Conservation (phyloP, 2,329 filamentous ascomycete genomes). For the Aspergillus bombycis region DNA sequence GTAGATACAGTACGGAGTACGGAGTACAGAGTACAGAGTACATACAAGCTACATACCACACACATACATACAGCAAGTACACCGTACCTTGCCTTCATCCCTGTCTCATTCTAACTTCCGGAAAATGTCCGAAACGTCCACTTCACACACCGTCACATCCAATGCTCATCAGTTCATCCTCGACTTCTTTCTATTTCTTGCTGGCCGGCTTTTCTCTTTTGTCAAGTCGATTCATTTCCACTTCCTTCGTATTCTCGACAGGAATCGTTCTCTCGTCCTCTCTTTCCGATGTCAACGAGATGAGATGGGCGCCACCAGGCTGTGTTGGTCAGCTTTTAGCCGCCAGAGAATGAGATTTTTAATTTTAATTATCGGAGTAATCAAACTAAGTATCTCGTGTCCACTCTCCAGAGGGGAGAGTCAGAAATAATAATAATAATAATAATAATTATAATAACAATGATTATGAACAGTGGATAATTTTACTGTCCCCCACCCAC, state of each 20-base stretch:
- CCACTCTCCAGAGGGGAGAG: neutral
- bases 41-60: neutral
- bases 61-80: neutral
- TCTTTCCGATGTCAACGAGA: neutral
- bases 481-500: neutral
- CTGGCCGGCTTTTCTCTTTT: neutral
- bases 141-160: neutral
- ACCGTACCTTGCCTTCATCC: neutral
- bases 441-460: neutral
- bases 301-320: conserved; percentile 3
- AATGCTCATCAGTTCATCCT: neutral
- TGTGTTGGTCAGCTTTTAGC: neutral
- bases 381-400: conserved; percentile 3
- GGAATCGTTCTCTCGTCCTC: neutral
- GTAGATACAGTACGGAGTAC: neutral
- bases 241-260: neutral
- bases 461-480: neutral
- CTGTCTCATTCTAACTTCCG: conserved; percentile 7
- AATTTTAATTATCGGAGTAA: conserved; percentile 2
- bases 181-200: neutral
- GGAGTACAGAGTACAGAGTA: neutral
- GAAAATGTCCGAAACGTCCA: conserved; percentile 9
- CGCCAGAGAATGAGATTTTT: neutral
- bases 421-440: neutral
- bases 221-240: neutral